Base-by-base conservation (phyloP, 2,329 filamentous ascomycete species). In the Ascochyta fabae region DNA sequence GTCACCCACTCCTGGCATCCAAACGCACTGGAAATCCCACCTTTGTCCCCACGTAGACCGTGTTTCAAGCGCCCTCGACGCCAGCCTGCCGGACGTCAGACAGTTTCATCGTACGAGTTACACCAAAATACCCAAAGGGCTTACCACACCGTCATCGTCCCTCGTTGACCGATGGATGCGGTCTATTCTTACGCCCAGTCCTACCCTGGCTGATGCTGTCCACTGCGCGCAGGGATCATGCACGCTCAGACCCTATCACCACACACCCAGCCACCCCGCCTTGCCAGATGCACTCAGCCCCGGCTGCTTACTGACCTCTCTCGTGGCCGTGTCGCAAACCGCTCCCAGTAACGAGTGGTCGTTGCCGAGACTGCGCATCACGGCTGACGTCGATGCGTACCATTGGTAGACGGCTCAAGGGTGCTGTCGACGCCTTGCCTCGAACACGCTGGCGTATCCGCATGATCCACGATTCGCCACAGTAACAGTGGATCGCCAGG, bases 271-370 rank as follows among this genome's bases (percentile, higher is more conserved):
- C 58, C 59, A 62, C 56, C 51, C 57, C 60, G 48, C 61, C 50
- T 56, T 50, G 49, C 59, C 43, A 46, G 54, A 57, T 53, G 48
- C 50, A 60, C 65, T 69, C 67, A 67, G 68, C 68, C 69, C 64
- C 65, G 62, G 58, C 53, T 66, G 59, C 61, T 59, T 55, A 51
- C 54, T 43, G 53, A 10, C 39, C 39, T 36, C 35, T 44, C 42
- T 51, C 13, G 50, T 34, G 27, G 41, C 51, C 33, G 22, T 49
- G 41, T 58, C 26, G 48, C 50, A 35, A 48, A 31, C 47, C 29
- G 23, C 15, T 42, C 41, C 52, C 48, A 48, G 41, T 52, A 47
- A 49, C 48, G 26, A 59, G 39, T 51, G 57, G 45, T 36, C 19
- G 26, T 33, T 57, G 31, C 53, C 34, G 50, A 16, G n/a, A 53